Conservation (phyloP, 2,329 filamentous ascomycete species). For the Boeremia exigua region DNA sequence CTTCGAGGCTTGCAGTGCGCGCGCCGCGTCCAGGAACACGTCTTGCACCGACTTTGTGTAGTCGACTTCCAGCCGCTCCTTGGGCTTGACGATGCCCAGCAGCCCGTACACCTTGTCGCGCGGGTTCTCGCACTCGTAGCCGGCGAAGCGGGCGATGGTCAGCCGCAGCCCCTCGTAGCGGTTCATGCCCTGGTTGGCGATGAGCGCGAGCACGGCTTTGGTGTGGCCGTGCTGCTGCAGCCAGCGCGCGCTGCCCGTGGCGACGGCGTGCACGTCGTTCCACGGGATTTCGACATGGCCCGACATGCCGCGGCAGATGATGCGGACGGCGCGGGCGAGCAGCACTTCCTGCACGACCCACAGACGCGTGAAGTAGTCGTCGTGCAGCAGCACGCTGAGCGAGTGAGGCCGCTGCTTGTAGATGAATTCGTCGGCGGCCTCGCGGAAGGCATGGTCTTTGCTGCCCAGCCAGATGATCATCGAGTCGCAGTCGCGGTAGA, state of each 20-base stretch:
- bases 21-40: not conserved
- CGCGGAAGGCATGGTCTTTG: not conserved
- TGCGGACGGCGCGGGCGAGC: not conserved
- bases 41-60: not conserved
- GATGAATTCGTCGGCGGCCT: not conserved
- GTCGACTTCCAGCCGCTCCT: not conserved
- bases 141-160: not conserved
- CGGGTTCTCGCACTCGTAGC: not conserved
- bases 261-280: not conserved
- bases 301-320: not conserved
- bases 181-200: not conserved
- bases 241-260: not conserved
- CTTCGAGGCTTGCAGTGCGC: not conserved
- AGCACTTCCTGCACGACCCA: slow-evolving; percentile 5
- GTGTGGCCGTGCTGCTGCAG: not conserved
- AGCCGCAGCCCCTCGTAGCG: not conserved
- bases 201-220: not conserved
- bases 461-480: not conserved
- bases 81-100: not conserved
- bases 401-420: not conserved
- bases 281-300: not conserved
- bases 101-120: slow-evolving; percentile 1
- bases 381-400: not conserved
- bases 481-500: not conserved
- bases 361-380: not conserved